Percentiles rank a stretch among this genome's conserved stretches.
Evolutionary conservation across 371 early-diverging fungal species (phyloP).

Genomic region (Quaeritorhiza haematococci): DNA sequence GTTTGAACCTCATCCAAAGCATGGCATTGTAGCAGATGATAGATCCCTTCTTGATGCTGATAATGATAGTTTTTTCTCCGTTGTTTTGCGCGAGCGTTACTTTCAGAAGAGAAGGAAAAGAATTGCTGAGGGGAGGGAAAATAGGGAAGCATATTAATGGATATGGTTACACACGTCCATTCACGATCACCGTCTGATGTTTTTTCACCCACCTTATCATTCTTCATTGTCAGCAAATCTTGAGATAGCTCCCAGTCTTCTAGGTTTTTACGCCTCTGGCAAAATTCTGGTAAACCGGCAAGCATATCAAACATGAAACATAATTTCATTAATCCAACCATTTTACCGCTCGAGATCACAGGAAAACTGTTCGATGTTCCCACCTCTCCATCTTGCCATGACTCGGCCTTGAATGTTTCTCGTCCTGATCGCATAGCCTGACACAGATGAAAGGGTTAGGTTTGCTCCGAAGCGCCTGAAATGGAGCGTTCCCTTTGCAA

Average conservation of each 20-base stretch:
- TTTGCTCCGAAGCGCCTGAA: no score
- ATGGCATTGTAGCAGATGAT: conserved; percentile 38
- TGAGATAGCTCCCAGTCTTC: conserved; percentile 35
- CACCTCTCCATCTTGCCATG: no score
- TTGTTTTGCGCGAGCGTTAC: conserved; percentile 8
- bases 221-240: conserved; percentile 23
- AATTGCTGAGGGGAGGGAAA: conserved; percentile 19
- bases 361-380: no score
- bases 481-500: no score
- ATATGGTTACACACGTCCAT: no score
- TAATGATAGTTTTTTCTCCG: conserved; percentile 18
- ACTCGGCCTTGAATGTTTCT: no score
- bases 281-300: conserved; percentile 15
- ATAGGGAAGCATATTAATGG: neutral
- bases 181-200: no score
- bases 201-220: conserved; percentile 21
- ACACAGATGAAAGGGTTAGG: no score
- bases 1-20: conserved; percentile 37
- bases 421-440: no score
- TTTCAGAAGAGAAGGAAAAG: conserved; percentile 26
- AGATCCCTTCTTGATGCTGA: conserved; percentile 33
- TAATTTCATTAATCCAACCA: no score
- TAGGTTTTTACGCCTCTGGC: conserved; percentile 23
- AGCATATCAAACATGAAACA: no score
- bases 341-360: no score